phyloP scores from a whole-genome alignment of 176 grass and related monocot species.

The Tillandsia fasciculata region DNA sequence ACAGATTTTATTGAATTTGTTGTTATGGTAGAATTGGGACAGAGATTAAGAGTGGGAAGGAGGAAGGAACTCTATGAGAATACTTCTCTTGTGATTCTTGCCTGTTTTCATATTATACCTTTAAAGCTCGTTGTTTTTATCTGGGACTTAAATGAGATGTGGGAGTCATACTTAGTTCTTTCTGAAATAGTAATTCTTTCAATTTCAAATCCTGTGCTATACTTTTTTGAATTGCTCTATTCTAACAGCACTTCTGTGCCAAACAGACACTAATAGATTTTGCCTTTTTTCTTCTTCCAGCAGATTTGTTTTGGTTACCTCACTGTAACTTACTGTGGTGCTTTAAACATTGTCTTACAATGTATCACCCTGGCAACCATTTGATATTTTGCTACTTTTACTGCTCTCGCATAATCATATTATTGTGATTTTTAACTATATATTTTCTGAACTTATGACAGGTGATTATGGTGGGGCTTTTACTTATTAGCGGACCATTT shows the following conservation, averaged over 20 bases:
- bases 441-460: constrained; percentile 15
- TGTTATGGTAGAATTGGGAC: neutral
- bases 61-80: neutral
- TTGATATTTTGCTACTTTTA: neutral
- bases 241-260: too few species aligned
- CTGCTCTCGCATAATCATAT: neutral
- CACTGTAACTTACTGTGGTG: too few species aligned
- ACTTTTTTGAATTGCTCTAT: too few species aligned
- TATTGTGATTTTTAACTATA: constrained; percentile 4
- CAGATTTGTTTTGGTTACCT: too few species aligned
- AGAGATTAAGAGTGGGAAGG: neutral
- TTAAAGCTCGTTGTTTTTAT: neutral
- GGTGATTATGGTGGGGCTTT: constrained; percentile 70
- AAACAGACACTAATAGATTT: too few species aligned
- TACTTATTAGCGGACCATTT: constrained; percentile 68
- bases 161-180: neutral
- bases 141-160: neutral
- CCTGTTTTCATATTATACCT: neutral
- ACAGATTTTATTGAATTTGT: neutral
- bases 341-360: too few species aligned
- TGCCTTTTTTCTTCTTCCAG: too few species aligned
- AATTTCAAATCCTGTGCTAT: too few species aligned
- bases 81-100: neutral
- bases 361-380: neutral
- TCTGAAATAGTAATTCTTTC: neutral